These are phyloP conservation scores for Flaveria ramosissima DNA, from an alignment of 129 eudicot genomes.

Conservation along the genomic window DNA sequence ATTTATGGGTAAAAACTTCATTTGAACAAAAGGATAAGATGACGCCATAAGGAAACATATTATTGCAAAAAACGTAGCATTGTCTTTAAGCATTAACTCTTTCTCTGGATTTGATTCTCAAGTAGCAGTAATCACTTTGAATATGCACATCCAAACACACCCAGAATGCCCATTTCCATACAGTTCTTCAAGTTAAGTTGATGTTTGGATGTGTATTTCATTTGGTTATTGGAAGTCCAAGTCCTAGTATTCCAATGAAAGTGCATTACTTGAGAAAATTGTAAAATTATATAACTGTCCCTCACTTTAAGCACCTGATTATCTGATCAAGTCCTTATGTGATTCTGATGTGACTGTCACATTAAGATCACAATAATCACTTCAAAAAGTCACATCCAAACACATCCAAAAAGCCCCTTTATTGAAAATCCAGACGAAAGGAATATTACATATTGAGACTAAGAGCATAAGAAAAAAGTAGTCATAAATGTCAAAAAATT, in stretches of 20 bases:
- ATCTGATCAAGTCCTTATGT: background rate
- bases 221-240: background rate
- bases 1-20: too few species aligned
- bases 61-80: background rate
- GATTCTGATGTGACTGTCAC: background rate
- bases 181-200: background rate
- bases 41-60: background rate
- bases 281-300: too few species aligned
- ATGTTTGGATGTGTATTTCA: background rate
- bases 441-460: background rate
- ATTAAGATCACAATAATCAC: background rate
- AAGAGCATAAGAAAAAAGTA: background rate
- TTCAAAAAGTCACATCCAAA: background rate
- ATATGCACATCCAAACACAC: constrained; percentile 1
- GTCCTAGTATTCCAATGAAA: background rate
- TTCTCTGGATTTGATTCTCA: background rate
- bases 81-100: background rate
- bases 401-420: background rate
- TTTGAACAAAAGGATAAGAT: background rate
- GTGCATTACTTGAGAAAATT: background rate
- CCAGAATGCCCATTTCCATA: background rate
- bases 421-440: background rate
- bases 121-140: background rate
- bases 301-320: background rate
- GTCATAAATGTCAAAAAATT: constrained; percentile 29